Conservation (phyloP, 2,329 filamentous ascomycete genomes). For the Aspergillus texensis region DNA sequence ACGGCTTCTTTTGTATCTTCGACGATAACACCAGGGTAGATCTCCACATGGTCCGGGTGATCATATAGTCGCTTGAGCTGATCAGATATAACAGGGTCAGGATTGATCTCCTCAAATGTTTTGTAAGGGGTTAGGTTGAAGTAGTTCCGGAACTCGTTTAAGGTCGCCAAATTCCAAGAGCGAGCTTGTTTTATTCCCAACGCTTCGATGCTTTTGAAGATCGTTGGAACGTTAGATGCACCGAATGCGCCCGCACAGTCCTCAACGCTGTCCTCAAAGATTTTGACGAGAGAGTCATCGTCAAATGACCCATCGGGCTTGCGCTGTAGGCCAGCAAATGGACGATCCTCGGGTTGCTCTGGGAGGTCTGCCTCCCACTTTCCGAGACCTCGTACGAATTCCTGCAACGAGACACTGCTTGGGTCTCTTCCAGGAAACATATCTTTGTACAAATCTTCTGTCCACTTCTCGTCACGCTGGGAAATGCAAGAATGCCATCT, state of each 20-base stretch:
- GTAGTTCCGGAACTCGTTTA: conserved; percentile 60
- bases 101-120: conserved; percentile 56
- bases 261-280: conserved; percentile 62
- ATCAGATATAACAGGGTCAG: conserved; percentile 51
- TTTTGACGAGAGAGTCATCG: conserved; percentile 60
- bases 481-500: conserved; percentile 67
- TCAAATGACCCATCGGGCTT: conserved; percentile 56
- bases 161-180: conserved; percentile 62
- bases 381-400: conserved; percentile 44
- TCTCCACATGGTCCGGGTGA: conserved; percentile 56
- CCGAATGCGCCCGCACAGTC: conserved; percentile 64
- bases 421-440: conserved; percentile 47
- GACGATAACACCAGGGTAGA: conserved; percentile 61
- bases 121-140: conserved; percentile 55
- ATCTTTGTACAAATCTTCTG: conserved; percentile 56
- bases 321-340: conserved; percentile 54
- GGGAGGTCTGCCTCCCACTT: conserved; percentile 46
- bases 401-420: conserved; percentile 36
- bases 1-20: conserved; percentile 59
- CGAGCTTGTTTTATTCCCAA: conserved; percentile 65
- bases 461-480: conserved; percentile 64
- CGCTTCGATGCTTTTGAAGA: conserved; percentile 63
- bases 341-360: conserved; percentile 50
- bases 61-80: conserved; percentile 53
- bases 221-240: conserved; percentile 60